Base-by-base conservation (phyloP, 352 stramenopile genomes). In the Globisporangium cystogenes region DNA sequence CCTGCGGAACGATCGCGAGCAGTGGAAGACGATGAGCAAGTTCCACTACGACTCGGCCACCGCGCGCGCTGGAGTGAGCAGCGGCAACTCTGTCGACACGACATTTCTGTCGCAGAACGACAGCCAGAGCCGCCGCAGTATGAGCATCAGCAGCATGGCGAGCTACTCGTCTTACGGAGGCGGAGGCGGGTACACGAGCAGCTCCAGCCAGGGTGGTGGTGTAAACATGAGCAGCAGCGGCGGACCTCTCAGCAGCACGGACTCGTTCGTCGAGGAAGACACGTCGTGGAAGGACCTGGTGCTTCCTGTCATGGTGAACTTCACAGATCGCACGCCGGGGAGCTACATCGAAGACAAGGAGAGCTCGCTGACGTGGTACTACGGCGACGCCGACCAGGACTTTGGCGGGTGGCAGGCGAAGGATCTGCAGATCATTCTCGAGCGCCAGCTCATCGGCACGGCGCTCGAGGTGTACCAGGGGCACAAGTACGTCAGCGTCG, bases 321-420 rank as follows among this genome's bases (percentile, higher is more conserved):
- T 92, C 39, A 89, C 76, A 14, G 82, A 90, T 27, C 65, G 79
- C 36, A 92, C 82, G 7, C 82, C 82, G 5, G 82, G 82, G 39
- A 89, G 74, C 33, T 89, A 87, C 59, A 89, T 92, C 48, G 79
- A 92, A 71, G 76, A 87, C 72, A 92, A 92, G 51, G 79, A 92
- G 61, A 87, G 76, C 53, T 92, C 79, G 20, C 58, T 95, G 45
- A 93, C 85, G 47, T 96, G 86, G 86, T 85, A 96, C 53, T 96
- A 95, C 55, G 73, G 66, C 18, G 84, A 94, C 48, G 82, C 86
- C 0, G 86, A 96, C 42, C 71, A 75, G 14, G 78, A 96, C 57
- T 96, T 96, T 64, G 84, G 85, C 3, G 74, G 70, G 21, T 96
- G 86, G 86, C 85, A 96, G 55, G 78, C 87, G 23, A 95, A 95